These are phyloP conservation scores for Fusarium pseudograminearum DNA, from an alignment of 2,329 filamentous ascomycete species.

Conservation along the genomic window DNA sequence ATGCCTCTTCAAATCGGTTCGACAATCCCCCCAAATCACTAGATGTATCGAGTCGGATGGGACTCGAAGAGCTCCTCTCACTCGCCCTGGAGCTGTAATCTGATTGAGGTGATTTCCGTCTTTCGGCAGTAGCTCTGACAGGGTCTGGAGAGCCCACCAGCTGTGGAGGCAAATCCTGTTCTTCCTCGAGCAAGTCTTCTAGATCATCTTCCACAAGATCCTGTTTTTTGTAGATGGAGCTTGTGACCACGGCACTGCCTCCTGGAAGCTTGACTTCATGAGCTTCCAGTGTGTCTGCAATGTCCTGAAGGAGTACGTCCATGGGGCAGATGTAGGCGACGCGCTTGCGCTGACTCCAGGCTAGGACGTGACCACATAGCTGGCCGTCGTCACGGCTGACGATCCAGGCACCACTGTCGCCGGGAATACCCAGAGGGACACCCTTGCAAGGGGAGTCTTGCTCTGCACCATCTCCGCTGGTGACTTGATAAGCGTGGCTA, in stretches of 20 bases:
- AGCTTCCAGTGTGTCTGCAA: conserved; percentile 81
- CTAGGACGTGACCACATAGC: conserved; percentile 90
- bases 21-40: conserved; percentile 47
- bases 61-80: conserved; percentile 44
- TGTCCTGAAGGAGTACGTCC: conserved; percentile 89
- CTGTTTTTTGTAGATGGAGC: conserved; percentile 20
- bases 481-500: conserved; percentile 75
- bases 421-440: conserved; percentile 74
- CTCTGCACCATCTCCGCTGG: conserved; percentile 52
- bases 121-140: conserved; percentile 9
- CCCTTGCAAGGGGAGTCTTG: conserved; percentile 36
- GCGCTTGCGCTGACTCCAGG: conserved; percentile 83
- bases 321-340: conserved; percentile 95
- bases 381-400: conserved; percentile 82
- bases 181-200: conserved; percentile 48
- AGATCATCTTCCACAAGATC: conserved; percentile 43
- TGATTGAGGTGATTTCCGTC: conserved; percentile 24
- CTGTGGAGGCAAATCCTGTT: conserved; percentile 38
- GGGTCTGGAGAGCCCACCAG: conserved; percentile 17
- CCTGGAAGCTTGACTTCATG: conserved; percentile 77
- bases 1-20: conserved; percentile 48
- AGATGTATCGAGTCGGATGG: conserved; percentile 47
- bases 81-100: conserved; percentile 26
- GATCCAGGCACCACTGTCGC: conserved; percentile 94
- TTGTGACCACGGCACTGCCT: conserved; percentile 58